Conservation (phyloP, 1,284 basidiomycete species). For the Schizopora paradoxa region DNA sequence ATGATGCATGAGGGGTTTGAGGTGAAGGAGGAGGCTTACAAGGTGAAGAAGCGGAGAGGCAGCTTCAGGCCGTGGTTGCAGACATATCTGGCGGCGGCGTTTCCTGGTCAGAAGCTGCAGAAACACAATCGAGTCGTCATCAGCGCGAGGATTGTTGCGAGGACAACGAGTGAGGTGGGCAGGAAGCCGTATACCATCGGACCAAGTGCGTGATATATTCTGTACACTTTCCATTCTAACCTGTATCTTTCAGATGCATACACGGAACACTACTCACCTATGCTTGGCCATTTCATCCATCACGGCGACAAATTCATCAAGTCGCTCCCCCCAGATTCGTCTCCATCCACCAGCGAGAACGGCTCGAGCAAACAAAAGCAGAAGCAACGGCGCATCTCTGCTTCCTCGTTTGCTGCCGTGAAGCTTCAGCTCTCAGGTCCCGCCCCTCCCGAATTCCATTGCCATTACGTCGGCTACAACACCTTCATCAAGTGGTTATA, state of each 20-base stretch:
- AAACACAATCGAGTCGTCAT: slow-evolving; percentile 27
- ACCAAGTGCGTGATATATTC: slow-evolving; percentile 25
- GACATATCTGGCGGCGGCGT: slow-evolving; percentile 26
- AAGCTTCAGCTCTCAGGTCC: slow-evolving; percentile 42
- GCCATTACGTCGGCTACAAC: slow-evolving; percentile 42
- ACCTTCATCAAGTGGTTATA: slow-evolving; percentile 41
- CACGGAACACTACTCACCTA: slow-evolving; percentile 31
- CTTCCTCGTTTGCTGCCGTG: slow-evolving; percentile 40
- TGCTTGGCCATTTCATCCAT: slow-evolving; percentile 26
- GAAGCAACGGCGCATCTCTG: slow-evolving; percentile 11
- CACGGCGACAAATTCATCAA: slow-evolving; percentile 16
- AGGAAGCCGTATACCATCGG: slow-evolving; percentile 39
- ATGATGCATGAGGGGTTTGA: slow-evolving; percentile 23
- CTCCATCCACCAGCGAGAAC: too few relatives aligned
- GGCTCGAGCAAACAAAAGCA: slow-evolving; percentile 5
- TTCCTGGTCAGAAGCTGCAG: slow-evolving; percentile 23
- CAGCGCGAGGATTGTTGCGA: slow-evolving; percentile 34
- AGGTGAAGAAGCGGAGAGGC: slow-evolving; percentile 34
- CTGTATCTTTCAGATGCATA: slow-evolving; percentile 24
- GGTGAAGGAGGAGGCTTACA: slow-evolving; percentile 24
- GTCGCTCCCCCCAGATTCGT: slow-evolving; percentile 3
- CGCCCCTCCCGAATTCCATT: slow-evolving; percentile 38
- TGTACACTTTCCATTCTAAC: neutral
- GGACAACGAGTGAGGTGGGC: slow-evolving; percentile 28
- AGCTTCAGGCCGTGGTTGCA: slow-evolving; percentile 28